These are phyloP conservation scores for Dendrocalamus latiflorus DNA, from an alignment of 202 grass and related monocot genomes.

Conservation along the genomic window DNA sequence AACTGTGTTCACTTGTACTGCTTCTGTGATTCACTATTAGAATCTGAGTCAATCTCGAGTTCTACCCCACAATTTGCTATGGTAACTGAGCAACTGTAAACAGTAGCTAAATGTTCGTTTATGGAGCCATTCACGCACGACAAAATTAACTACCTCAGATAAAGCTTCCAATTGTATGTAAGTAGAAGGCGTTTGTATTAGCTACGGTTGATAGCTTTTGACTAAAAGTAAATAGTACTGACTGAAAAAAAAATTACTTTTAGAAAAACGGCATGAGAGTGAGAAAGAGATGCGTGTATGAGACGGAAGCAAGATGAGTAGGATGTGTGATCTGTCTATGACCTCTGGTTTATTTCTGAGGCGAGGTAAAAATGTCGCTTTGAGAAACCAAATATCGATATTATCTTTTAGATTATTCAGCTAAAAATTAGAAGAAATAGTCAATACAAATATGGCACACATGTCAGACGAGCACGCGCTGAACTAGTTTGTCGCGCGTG, in stretches of 20 bases:
- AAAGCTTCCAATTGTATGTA: background rate
- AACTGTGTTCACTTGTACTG: background rate
- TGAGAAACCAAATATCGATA: rapidly evolving
- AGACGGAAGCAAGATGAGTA: no score
- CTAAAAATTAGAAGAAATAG: no score
- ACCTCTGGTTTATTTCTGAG: rapidly evolving
- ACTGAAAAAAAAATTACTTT: rapidly evolving
- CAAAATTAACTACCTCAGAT: background rate
- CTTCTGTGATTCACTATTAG: background rate
- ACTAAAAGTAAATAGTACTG: no score
- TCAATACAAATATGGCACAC: background rate
- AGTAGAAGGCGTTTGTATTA: no score
- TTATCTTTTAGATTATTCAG: no score
- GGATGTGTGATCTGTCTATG: rapidly evolving
- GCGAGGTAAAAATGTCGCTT: rapidly evolving
- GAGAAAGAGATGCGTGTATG: no score
- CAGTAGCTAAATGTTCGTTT: background rate
- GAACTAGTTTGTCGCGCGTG: slow-evolving; percentile 18
- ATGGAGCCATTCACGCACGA: background rate
- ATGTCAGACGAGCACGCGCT: background rate
- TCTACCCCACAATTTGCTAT: no score
- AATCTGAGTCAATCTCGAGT: no score
- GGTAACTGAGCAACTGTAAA: background rate
- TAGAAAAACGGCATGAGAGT: no score
- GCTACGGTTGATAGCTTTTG: rapidly evolving